Evolutionary conservation across 345 rosid genomes (phyloP).

Genomic region (Hypericum perforatum): DNA sequence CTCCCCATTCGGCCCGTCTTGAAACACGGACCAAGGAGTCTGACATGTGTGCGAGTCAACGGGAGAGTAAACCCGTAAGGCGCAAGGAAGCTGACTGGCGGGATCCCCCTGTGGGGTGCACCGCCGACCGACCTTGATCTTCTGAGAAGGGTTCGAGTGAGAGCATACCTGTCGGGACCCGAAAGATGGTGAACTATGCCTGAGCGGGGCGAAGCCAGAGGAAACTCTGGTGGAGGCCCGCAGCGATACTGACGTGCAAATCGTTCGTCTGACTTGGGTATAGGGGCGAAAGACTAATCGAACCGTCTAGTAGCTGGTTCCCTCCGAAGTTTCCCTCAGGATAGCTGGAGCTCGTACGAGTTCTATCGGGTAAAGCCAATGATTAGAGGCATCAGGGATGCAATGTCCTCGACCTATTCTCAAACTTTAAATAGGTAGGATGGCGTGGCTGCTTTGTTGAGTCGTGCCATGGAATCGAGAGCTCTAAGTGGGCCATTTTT

Average conservation of each 20-base stretch:
- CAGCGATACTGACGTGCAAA: not conserved
- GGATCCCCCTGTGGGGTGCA: not conserved
- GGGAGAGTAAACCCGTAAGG: constrained; percentile 23
- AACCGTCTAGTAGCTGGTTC: constrained; percentile 1
- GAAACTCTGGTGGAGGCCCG: constrained; percentile 3
- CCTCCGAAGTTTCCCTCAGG: constrained; percentile 3
- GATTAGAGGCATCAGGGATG: not conserved
- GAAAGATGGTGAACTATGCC: not conserved
- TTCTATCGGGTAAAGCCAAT: constrained; percentile 1
- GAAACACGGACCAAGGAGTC: constrained; percentile 58
- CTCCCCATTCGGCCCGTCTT: constrained; percentile 43
- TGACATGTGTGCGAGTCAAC: constrained; percentile 40
- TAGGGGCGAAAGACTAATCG: not conserved
- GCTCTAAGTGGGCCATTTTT: constrained; percentile 4
- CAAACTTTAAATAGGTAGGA: not conserved
- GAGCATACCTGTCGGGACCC: not conserved
- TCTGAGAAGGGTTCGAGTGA: constrained; percentile 1
- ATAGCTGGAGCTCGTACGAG: not conserved
- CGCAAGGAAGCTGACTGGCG: no score
- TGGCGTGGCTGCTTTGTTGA: not conserved
- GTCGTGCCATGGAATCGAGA: not conserved
- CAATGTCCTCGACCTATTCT: not conserved
- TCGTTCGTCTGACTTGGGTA: not conserved
- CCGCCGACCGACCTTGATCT: constrained; percentile 4
- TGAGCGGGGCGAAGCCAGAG: constrained; percentile 1